These are phyloP conservation scores for Neofusicoccum sp. DNA, from an alignment of 2,329 filamentous ascomycete genomes.

Conservation along the genomic window DNA sequence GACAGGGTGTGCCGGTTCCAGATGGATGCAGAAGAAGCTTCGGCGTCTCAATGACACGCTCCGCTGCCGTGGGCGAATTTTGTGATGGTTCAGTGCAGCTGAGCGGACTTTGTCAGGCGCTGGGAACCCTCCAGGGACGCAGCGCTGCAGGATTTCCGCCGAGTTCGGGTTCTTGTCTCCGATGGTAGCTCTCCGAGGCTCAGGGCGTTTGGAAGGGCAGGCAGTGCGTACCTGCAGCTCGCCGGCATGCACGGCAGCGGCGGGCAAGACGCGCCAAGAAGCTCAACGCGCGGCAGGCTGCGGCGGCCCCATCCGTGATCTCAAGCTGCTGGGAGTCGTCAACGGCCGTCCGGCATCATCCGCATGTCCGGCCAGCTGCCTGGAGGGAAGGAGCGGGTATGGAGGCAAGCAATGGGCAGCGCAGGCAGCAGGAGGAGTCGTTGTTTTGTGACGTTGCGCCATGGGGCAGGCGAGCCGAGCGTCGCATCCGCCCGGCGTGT, in stretches of 20 bases:
- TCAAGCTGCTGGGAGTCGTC: too few relatives aligned
- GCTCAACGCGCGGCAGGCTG: background rate
- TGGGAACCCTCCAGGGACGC: too few relatives aligned
- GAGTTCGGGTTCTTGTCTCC: too few relatives aligned
- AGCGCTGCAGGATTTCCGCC: too few relatives aligned
- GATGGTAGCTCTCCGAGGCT: background rate
- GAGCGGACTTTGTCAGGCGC: too few relatives aligned
- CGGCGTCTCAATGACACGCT: too few relatives aligned
- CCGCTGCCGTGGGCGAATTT: too few relatives aligned
- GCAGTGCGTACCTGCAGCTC: background rate
- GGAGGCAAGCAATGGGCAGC: background rate
- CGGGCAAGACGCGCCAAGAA: conserved; percentile 6
- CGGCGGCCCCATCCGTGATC: background rate
- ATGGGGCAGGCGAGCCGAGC: conserved; percentile 5
- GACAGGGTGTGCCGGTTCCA: too few relatives aligned
- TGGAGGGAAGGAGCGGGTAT: background rate
- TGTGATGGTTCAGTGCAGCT: too few relatives aligned
- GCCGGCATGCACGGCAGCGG: background rate
- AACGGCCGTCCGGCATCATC: background rate
- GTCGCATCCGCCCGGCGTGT: background rate
- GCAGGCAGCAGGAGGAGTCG: background rate
- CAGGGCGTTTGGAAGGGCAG: background rate
- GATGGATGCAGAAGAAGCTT: too few relatives aligned
- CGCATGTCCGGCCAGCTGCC: background rate
- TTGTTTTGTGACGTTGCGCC: conserved; percentile 2